Conservation (phyloP, 1,139 yeast species). For the Hanseniaspora uvarum region DNA sequence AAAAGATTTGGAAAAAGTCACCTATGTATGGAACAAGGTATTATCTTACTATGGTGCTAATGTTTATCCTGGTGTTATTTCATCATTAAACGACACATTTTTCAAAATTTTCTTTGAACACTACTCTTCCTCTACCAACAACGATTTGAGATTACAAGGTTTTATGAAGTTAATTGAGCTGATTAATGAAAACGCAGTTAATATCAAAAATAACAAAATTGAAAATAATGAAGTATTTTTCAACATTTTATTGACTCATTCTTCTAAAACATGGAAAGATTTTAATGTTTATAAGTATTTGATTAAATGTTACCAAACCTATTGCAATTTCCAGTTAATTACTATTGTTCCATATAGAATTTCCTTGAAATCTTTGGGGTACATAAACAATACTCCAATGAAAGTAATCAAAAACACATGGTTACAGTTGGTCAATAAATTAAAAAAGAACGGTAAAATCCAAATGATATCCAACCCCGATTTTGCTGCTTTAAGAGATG, state of each 20-base stretch:
- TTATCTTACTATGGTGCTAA: slow-evolving; percentile 48
- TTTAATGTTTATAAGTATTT: slow-evolving; percentile 55
- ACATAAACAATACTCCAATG: slow-evolving; percentile 44
- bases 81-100: slow-evolving; percentile 60
- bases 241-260: slow-evolving; percentile 61
- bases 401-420: slow-evolving; percentile 51
- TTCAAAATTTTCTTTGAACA: slow-evolving; percentile 56
- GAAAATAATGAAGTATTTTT: slow-evolving; percentile 57
- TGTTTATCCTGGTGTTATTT: slow-evolving; percentile 54
- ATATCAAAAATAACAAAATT: slow-evolving; percentile 47
- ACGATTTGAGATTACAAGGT: slow-evolving; percentile 37
- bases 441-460: slow-evolving; percentile 45
- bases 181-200: slow-evolving; percentile 37
- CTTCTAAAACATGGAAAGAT: slow-evolving; percentile 56
- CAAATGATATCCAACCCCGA: slow-evolving; percentile 68
- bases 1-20: slow-evolving; percentile 48
- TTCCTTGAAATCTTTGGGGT: slow-evolving; percentile 63
- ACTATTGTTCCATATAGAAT: slow-evolving; percentile 70
- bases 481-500: slow-evolving; percentile 78
- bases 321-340: slow-evolving; percentile 49
- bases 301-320: slow-evolving; percentile 39
- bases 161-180: slow-evolving; percentile 48
- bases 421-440: slow-evolving; percentile 45
- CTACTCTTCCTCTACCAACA: slow-evolving; percentile 39
- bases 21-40: slow-evolving; percentile 56